Conservation (phyloP, 257 asterid genomes). For the Solanum lignicaule region DNA sequence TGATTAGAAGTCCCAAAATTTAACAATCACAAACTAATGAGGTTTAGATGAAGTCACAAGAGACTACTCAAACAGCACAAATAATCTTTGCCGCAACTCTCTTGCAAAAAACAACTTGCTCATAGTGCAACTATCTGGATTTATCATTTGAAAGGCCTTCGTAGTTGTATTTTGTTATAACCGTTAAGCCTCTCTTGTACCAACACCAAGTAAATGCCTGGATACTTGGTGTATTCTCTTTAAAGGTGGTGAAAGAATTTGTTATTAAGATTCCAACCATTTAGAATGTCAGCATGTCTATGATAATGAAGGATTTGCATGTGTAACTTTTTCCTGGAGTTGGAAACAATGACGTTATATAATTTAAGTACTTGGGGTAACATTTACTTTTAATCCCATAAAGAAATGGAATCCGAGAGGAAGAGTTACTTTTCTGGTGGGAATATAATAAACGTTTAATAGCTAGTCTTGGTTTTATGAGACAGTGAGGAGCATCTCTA, state of each 20-base stretch:
- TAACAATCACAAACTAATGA: neutral
- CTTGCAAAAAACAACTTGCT: neutral
- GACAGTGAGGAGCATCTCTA: neutral
- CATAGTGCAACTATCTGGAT: neutral
- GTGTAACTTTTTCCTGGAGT: neutral
- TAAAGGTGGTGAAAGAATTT: neutral
- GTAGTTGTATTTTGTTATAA: neutral
- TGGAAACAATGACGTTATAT: neutral
- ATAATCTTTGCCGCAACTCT: neutral
- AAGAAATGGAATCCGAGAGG: neutral
- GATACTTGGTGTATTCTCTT: neutral
- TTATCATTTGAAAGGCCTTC: neutral
- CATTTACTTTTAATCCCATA: neutral
- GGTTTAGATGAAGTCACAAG: neutral
- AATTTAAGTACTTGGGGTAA: neutral
- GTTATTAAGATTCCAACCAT: neutral
- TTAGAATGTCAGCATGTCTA: neutral
- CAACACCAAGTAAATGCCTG: neutral
- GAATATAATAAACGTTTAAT: neutral
- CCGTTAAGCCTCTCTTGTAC: neutral
- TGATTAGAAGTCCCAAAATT: neutral
- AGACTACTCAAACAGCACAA: neutral
- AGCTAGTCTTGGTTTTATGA: neutral
- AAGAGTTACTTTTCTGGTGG: neutral
- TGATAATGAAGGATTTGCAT: neutral